phyloP scores from a whole-genome alignment of 805 yeast genomes.

The Myxozyma kluyveri region DNA sequence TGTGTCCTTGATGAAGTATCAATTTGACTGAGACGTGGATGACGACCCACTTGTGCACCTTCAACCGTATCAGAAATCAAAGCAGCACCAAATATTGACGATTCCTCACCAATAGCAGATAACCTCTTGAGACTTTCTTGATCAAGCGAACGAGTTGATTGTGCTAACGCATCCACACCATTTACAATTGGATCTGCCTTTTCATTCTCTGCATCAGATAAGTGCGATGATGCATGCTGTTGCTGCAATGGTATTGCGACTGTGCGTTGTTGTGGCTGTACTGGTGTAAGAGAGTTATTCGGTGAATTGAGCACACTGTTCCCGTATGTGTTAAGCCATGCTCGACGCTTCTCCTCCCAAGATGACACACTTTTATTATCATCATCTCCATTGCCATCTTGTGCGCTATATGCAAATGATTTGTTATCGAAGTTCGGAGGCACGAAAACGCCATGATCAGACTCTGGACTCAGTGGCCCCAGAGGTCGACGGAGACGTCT shows the following conservation, averaged over 20 bases:
- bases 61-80: too few species aligned
- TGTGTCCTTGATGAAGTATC: too few species aligned
- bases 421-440: constrained; percentile 10
- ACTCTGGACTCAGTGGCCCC: constrained; percentile 24
- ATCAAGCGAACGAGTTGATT: not conserved
- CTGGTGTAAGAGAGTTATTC: too few species aligned
- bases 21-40: too few species aligned
- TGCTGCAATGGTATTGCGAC: not conserved
- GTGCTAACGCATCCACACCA: not conserved
- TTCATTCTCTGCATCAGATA: too few species aligned
- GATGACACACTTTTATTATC: constrained; percentile 13
- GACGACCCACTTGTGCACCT: too few species aligned
- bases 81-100: too few species aligned
- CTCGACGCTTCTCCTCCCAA: constrained; percentile 20
- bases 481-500: constrained; percentile 28
- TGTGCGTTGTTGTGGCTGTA: not conserved
- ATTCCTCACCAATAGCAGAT: not conserved
- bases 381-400: constrained; percentile 1
- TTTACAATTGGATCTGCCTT: not conserved
- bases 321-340: constrained; percentile 15
- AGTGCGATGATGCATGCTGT: too few species aligned
- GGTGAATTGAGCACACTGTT: too few species aligned
- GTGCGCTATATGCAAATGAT: not conserved
- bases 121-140: not conserved
- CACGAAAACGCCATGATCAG: constrained; percentile 20